Evolutionary conservation across 208 protist genomes (phyloP), one percentile per base, ranked within the genome.

Genomic region (Novymonas esmeraldas): DNA sequence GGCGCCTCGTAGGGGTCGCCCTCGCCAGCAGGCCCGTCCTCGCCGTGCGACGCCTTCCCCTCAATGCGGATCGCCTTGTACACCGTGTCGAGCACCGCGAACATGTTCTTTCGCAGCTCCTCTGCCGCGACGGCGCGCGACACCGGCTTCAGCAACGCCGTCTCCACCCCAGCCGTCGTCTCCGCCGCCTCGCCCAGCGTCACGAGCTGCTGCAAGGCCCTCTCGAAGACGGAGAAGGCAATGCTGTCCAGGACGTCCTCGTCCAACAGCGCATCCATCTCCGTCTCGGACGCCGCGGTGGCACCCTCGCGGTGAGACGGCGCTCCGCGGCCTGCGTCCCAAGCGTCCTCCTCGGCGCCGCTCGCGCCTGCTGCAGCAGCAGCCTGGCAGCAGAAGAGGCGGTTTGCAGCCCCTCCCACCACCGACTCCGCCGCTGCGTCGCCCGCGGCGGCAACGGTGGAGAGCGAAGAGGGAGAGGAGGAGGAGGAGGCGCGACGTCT

Each of bases 21-120:
- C 18, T 54, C 42, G 18, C 61, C 58, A 9, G 58, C 44, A 14
- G 22, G 33, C 13, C 61, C 34, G 14, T 56, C 48, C 31, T 70
- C 57, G 38, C 36, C 10, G 70, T 68, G 45, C 1, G 48, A 46
- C 6, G 51, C 58, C 13, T 49, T 36, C 6, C 68, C 65, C 44
- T 80, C 69, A n/a, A 80, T 72, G 61, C 60, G 58, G 45, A 80
- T 69, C 51, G 68, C 70, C 41, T 80, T 80, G 59, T 72, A 71
- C 13, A 80, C 48, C n/a, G 68, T 60, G 36, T 80, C 75, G 6
- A 80, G 52, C 38, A 80, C 68, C 20, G 70, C 75, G 34, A 80
- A 80, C 57, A 68, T 68, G 46, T 73, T 63, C 50, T 73, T 80
- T 33, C 70, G 66, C 51, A 80, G 48, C 39, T 70, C 67, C 54